Conservation (phyloP, 768 basidiomycete species). For the Lentinula sp. region DNA sequence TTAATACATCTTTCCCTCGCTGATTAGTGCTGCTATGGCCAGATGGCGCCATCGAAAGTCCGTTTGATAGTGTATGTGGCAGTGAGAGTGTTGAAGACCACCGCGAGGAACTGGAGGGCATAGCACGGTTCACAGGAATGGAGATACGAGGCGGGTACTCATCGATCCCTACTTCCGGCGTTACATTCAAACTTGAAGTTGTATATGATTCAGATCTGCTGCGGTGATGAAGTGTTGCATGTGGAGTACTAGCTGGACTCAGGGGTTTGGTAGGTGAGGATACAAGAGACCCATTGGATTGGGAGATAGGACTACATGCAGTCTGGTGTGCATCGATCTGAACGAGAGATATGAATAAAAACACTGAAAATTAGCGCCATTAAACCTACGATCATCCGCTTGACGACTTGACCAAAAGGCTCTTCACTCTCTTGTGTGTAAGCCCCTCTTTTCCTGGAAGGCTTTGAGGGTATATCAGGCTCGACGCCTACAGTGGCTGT, state of each 20-base stretch:
- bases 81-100: neutral
- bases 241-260: neutral
- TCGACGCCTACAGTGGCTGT: neutral
- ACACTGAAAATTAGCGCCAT: neutral
- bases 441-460: slow-evolving; percentile 11
- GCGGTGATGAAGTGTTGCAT: neutral
- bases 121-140: neutral
- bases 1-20: neutral
- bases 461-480: slow-evolving; percentile 10
- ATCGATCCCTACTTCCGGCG: neutral
- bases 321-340: slow-evolving; percentile 3
- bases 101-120: neutral
- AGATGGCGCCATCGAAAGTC: neutral
- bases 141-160: slow-evolving; percentile 1
- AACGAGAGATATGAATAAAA: neutral
- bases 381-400: slow-evolving; percentile 17
- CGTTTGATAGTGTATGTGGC: neutral
- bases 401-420: slow-evolving; percentile 18
- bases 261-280: neutral
- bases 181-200: neutral
- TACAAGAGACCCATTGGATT: slow-evolving; percentile 1
- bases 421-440: slow-evolving; percentile 12
- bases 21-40: neutral
- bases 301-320: neutral
- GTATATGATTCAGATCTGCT: neutral